phyloP scores from a whole-genome alignment of 331 rosid genomes.

The Saraca asoca region DNA sequence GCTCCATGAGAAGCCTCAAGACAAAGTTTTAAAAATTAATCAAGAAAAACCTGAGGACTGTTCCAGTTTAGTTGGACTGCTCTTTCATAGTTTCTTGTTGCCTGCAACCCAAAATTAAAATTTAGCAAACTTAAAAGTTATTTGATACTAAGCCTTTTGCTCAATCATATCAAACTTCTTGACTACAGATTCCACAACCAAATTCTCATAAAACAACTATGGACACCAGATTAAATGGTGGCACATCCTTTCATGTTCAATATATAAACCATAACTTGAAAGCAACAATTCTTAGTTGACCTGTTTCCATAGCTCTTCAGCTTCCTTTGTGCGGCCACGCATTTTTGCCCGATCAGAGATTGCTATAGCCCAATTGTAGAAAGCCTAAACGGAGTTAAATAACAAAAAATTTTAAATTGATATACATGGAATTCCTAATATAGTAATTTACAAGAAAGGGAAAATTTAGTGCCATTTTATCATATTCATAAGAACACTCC shows the following conservation, averaged over 20 bases:
- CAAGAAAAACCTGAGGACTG: conserved; percentile 87
- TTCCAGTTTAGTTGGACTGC: conserved; percentile 99
- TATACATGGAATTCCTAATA: background rate
- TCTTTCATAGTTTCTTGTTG: conserved; percentile 85
- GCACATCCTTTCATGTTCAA: conserved; percentile 15
- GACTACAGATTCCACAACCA: background rate
- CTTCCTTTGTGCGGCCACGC: conserved; percentile 99
- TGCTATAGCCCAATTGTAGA: conserved; percentile 99
- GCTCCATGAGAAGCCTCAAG: conserved; percentile 26
- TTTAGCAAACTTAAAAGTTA: conserved; percentile 25
- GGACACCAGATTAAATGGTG: conserved; percentile 25
- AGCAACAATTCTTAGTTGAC: conserved; percentile 42
- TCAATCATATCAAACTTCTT: conserved; percentile 1
- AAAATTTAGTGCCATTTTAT: conserved; percentile 3
- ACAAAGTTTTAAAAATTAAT: conserved; percentile 30
- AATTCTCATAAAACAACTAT: conserved; percentile 1
- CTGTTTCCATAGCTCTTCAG: conserved; percentile 99
- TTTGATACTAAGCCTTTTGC: conserved; percentile 10
- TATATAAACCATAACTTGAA: conserved; percentile 33
- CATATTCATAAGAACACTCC: conserved; percentile 1
- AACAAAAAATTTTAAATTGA: background rate
- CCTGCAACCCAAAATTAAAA: conserved; percentile 57
- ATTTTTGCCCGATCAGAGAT: conserved; percentile 98
- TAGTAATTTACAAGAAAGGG: background rate
- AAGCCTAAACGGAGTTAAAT: conserved; percentile 58